Evolutionary conservation across 2,329 filamentous ascomycete species (phyloP), one percentile per base, ranked within the genome.

Genomic region (Colletotrichum sp.): DNA sequence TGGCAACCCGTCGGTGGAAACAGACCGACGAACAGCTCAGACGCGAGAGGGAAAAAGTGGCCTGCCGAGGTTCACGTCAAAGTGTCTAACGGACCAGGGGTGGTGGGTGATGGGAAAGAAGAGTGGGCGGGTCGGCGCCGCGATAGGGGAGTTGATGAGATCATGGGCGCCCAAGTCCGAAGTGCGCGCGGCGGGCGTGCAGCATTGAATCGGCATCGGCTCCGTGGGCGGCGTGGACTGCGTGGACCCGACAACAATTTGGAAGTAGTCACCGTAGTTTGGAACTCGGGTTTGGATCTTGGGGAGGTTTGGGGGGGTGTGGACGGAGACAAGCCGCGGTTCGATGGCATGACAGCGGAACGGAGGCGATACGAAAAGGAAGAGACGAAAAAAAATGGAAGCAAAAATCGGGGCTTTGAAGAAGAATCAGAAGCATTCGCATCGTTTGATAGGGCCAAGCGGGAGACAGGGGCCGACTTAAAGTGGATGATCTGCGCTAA

Each of bases 61-160:
- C 64, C 73, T 76, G 70, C 73, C 73, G 73, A 76, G 73, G 73
- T 59, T 73, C 73, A 68, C 49, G 44, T 65, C 70, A 76, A 60
- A 21, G 12, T 18, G 16, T 55, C 26, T 0, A n/a, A 30, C 68
- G 16, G 55, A 72, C 52, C 44, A 52, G 44, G 44, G 44, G 30
- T 18, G 16, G 16, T 18, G 39, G 39, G 39, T 10, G 39, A n/a
- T 49, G 44, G 39, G 63, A 16, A 18, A 18, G 34, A 21, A 62
- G 28, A 21, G 28, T 30, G 63, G 36, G 63, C 36, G 13, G 39
- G 39, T 49, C 39, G 39, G 18, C 18, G 39, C 39, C 39, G 34
- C 34, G 62, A 64, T 64, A 44, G 32, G 52, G 70, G 18, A 26
- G 36, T n/a, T 52, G 44, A 75, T 75, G 73, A 72, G 69, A 72